Percentiles rank a stretch among this genome's conserved stretches.
Evolutionary conservation across 768 basidiomycete species (phyloP).

Genomic region (Naganishia antarctica): DNA sequence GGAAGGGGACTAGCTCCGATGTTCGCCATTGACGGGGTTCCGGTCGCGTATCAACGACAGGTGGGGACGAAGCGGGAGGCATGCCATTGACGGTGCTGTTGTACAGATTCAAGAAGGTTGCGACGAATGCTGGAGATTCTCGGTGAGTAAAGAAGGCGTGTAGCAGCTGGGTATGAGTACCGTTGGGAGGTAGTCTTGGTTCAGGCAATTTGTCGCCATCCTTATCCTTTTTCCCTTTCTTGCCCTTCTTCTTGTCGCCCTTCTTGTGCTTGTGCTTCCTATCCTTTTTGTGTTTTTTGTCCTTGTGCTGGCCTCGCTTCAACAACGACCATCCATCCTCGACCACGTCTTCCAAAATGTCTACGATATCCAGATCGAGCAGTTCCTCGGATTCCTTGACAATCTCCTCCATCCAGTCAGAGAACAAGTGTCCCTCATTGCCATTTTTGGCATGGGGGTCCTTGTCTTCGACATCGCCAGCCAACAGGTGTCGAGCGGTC

Average conservation of each 20-base stretch:
- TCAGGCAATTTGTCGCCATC: constrained; percentile 37
- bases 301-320: background rate
- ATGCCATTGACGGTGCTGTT: constrained; percentile 36
- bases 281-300: background rate
- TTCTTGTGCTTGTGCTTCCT: constrained; percentile 5
- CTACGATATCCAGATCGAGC: background rate
- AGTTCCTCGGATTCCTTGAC: constrained; percentile 6
- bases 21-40: constrained; percentile 48
- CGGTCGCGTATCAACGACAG: constrained; percentile 39
- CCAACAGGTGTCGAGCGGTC: constrained; percentile 45
- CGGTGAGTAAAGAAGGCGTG: constrained; percentile 52
- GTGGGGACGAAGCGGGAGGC: constrained; percentile 31
- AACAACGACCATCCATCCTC: constrained; percentile 17
- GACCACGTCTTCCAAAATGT: background rate
- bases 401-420: constrained; percentile 11
- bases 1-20: constrained; percentile 50
- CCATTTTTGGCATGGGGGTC: constrained; percentile 27
- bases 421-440: background rate
- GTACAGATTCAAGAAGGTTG: constrained; percentile 51
- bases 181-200: constrained; percentile 50
- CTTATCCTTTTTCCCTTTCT: constrained; percentile 26
- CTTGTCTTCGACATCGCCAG: constrained; percentile 39
- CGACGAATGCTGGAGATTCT: constrained; percentile 51
- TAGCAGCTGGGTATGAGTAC: constrained; percentile 50
- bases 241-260: constrained; percentile 9